These are phyloP conservation scores for Sclerotinia trifoliorum DNA, from an alignment of 2,329 filamentous ascomycete genomes.

Conservation along the genomic window DNA sequence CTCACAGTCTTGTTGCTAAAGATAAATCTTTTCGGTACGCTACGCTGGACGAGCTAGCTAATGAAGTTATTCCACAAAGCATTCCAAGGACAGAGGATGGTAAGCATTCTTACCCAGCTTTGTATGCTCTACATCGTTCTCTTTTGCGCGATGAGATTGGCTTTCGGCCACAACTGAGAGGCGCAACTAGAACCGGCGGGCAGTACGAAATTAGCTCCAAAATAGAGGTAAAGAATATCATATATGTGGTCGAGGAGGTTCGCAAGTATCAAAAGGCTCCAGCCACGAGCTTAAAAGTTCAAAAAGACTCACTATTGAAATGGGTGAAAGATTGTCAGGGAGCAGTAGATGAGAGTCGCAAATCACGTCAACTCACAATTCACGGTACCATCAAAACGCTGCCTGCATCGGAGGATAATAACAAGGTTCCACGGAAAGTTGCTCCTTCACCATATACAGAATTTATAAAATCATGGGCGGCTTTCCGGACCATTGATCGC, in stretches of 20 bases:
- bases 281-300: neutral
- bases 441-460: slow-evolving; percentile 21
- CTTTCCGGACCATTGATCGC: slow-evolving; percentile 52
- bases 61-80: slow-evolving; percentile 41
- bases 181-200: slow-evolving; percentile 50
- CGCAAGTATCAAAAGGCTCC: slow-evolving; percentile 37
- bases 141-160: slow-evolving; percentile 59
- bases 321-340: slow-evolving; percentile 53
- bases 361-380: slow-evolving; percentile 49
- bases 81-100: slow-evolving; percentile 34
- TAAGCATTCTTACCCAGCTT: slow-evolving; percentile 47
- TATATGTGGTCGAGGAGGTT: slow-evolving; percentile 51
- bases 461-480: slow-evolving; percentile 69
- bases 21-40: slow-evolving; percentile 43
- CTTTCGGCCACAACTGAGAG: slow-evolving; percentile 54
- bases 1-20: slow-evolving; percentile 49
- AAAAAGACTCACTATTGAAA: neutral
- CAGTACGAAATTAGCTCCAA: slow-evolving; percentile 63
- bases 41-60: slow-evolving; percentile 48
- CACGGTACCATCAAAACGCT: slow-evolving; percentile 50
- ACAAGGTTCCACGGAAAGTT: neutral
- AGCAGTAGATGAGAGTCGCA: slow-evolving; percentile 53
- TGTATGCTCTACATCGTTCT: slow-evolving; percentile 71
- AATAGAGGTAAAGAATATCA: slow-evolving; percentile 48
- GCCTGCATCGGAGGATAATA: slow-evolving; percentile 21